Evolutionary conservation across 306 rosid genomes (phyloP).

Genomic region (Alnus glutinosa): DNA sequence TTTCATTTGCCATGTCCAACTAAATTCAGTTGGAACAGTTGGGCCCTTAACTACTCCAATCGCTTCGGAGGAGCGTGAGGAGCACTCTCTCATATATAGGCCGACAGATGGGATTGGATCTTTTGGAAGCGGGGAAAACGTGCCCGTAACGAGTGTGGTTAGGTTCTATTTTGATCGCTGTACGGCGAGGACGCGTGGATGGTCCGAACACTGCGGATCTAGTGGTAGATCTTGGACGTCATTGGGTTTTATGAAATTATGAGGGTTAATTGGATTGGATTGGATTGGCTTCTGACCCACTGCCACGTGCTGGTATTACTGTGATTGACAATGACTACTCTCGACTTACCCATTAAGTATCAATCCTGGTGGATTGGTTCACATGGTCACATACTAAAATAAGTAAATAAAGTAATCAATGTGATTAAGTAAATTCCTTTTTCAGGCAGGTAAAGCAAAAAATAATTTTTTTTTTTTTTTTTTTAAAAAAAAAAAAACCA

Average conservation of each 20-base stretch:
- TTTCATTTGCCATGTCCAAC: slow-evolving; percentile 25
- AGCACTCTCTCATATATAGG: not conserved
- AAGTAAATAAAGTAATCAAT: too few species aligned
- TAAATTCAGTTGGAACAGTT: not conserved
- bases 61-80: not conserved
- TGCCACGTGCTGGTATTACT: not conserved
- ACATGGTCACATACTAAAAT: too few species aligned
- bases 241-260: not conserved
- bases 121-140: not conserved
- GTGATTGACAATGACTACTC: not conserved
- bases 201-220: slow-evolving; percentile 16
- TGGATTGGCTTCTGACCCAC: not conserved
- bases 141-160: not conserved
- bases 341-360: too few species aligned
- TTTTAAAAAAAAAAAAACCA: too few species aligned
- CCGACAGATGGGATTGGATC: not conserved
- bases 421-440: too few species aligned
- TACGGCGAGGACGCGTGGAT: slow-evolving; percentile 34
- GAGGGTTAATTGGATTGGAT: not conserved
- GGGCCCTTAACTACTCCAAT: not conserved
- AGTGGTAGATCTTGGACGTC: not conserved
- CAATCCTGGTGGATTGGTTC: too few species aligned
- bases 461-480: too few species aligned
- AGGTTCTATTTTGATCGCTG: not conserved
- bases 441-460: too few species aligned